Evolutionary conservation across 176 grass and related monocot genomes (phyloP), one percentile per base, ranked within the genome.

Genomic region (Coix lacrymajobi): DNA sequence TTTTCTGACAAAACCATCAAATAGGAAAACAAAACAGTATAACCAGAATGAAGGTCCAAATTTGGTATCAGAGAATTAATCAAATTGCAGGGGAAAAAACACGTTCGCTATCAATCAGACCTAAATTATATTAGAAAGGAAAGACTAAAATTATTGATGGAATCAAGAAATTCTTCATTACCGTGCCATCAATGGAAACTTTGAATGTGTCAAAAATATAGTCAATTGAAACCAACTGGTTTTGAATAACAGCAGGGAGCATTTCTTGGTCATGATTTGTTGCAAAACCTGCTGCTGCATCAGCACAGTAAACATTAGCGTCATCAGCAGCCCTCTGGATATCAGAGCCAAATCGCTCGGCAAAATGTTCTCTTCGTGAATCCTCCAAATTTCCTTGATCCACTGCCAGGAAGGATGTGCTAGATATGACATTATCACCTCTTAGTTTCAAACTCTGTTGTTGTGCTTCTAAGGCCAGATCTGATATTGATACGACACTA

Each of bases 401-500:
- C 29, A 62, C 43, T 73, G 73, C 19, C 17, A 85, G 67, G 73
- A 81, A 66, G 79, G 83, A 61, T 40, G 79, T 52, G 80, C 67
- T 71, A 31, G 76, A 75, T 79, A 57, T 72, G 1, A 33, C 34
- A 85, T 83, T 62, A 68, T 80, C 75, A 28, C 51, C 31, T 29
- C 22, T 77, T 80, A 70, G 24, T 38, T 76, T 81, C 63, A 62
- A 87, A 43, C 38, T 80, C 49, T 62, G 54, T 61, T 48, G 46
- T 30, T 78, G 73, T 63, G 56, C 67, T 32, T 89, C 90, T 79
- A 78, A 85, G 64, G 68, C 56, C 63, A 83, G 73, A 65, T 83
- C 85, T 86, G 87, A 97, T 63, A 75, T 88, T 61, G 90, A 65
- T 14, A 94, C 66, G 31, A 87, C 79, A n/a, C 77, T 52, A 56